Evolutionary conservation across 169 alveolate species (phyloP), one percentile per base, ranked within the genome.

Genomic region (Cardiosporidium cionae): DNA sequence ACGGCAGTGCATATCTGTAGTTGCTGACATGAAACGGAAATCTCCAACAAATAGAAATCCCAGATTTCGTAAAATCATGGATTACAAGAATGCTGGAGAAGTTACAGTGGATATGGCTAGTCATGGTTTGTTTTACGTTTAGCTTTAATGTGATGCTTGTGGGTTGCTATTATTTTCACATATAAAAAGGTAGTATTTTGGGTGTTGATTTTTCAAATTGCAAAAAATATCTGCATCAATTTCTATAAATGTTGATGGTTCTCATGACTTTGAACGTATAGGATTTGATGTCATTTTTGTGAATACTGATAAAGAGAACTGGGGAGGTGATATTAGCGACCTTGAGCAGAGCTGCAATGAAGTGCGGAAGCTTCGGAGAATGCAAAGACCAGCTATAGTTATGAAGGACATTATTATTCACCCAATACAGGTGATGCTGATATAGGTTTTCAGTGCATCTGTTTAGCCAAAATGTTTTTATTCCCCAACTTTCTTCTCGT

Each of bases 381-480:
- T 37, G 3, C 33, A 63, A n/a, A 53, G 80, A 1, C 80, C 80
- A 28, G 80, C 80, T 9, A 35, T 74, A 0, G 74, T 74, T 28
- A 74, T 74, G 80, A 74, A 74, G 68, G 80, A 74, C 44, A 23
- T 74, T 62, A 65, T 74, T 37, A 74, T 74, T 6, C 80, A 74
- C 67, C 80, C 80, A 32, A 74, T 74, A 16, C 80, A 74, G 67
- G 80, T 65, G 31, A 1, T 44, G 27, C 58, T 44, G n/a, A n/a
- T n/a, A n/a, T n/a, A n/a, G n/a, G n/a, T n/a, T n/a, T n/a, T n/a
- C n/a, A n/a, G n/a, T n/a, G n/a, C n/a, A n/a, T n/a, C n/a, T n/a
- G n/a, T n/a, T n/a, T n/a, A n/a, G n/a, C n/a, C n/a, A n/a, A n/a
- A n/a, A n/a, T n/a, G n/a, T n/a, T n/a, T n/a, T n/a, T n/a, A n/a